Evolutionary conservation across 2,329 filamentous ascomycete species (phyloP), one percentile per base, ranked within the genome.

Genomic region (Colletotrichum tropicale): DNA sequence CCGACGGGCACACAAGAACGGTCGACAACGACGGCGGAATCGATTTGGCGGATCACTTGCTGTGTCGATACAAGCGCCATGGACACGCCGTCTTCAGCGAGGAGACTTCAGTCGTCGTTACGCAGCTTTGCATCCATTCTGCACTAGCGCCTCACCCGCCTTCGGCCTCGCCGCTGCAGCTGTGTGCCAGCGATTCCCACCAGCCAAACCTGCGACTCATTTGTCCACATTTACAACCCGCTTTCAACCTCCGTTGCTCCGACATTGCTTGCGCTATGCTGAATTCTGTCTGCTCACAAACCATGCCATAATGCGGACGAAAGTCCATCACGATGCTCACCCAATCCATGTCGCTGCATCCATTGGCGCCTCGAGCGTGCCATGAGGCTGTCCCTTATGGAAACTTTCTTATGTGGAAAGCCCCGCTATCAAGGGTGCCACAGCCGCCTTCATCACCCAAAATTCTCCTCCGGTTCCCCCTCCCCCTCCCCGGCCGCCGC

Each of bases 121-220:
- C 26, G 43, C 28, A 52, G 52, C 34, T 38, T 55, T 38, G 26
- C 69, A 66, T 61, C 55, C n/a, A 43, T 70, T 26, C 13, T 67
- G 52, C 60, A 67, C 62, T 72, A 67, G 68, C 55, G 72, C 72
- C 68, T 26, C 36, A 24, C 24, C 58, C 12, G 61, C 30, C 34
- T 73, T 70, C 73, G 73, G 73, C 56, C 70, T 75, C 73, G 73
- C 73, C 73, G 73, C 43, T 66, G 56, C 56, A 43, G 34, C 30
- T 21, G 61, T 24, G 26, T 43, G 21, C 66, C 68, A 71, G 18
- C 52, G 55, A 52, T 67, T 52, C 32, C 55, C 38, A 72, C 69
- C 16, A 26, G 38, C 13, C 55, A 64, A 28, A 72, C 15, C 69
- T 58, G 34, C 70, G 28, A 43, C 36, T 73, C 64, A 58, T 72